Conservation (phyloP, 495 filamentous ascomycete species). For the Beverwykella pulmonaria region DNA sequence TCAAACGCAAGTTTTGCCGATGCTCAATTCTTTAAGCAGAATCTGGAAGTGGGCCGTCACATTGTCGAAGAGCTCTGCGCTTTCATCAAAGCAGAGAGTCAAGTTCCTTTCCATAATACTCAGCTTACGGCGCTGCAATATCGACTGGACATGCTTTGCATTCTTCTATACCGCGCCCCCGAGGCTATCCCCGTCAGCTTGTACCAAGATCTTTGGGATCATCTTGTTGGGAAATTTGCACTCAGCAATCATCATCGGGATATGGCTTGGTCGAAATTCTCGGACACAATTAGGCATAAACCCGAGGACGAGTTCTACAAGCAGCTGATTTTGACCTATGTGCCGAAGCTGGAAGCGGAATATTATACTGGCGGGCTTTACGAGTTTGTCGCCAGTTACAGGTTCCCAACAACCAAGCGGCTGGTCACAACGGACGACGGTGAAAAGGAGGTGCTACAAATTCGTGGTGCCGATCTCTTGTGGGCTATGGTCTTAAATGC, state of each 20-base stretch:
- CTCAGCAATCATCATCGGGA: constrained; percentile 59
- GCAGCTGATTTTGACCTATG: constrained; percentile 65
- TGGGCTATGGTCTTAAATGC: constrained; percentile 82
- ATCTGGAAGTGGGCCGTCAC: constrained; percentile 21
- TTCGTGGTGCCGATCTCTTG: constrained; percentile 71
- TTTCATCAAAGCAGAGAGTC: constrained; percentile 28
- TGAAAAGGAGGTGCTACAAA: constrained; percentile 52
- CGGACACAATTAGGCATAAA: constrained; percentile 1
- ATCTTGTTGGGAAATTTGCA: constrained; percentile 45
- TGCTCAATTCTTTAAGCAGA: constrained; percentile 17
- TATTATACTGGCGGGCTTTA: constrained; percentile 69
- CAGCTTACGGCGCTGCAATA: constrained; percentile 23
- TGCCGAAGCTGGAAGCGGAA: constrained; percentile 63
- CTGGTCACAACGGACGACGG: background rate
- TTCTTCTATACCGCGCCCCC: constrained; percentile 7
- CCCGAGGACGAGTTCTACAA: constrained; percentile 56
- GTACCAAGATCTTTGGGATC: constrained; percentile 34
- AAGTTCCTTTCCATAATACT: background rate
- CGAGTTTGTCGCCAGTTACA: constrained; percentile 64
- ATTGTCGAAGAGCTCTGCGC: constrained; percentile 41
- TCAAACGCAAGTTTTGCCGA: constrained; percentile 4
- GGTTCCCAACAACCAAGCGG: constrained; percentile 30
- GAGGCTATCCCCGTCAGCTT: constrained; percentile 27
- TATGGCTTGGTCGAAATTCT: constrained; percentile 58
- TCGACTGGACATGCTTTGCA: constrained; percentile 28